Conservation (phyloP, 2,329 filamentous ascomycete genomes). For the Claviceps quebecensis region DNA sequence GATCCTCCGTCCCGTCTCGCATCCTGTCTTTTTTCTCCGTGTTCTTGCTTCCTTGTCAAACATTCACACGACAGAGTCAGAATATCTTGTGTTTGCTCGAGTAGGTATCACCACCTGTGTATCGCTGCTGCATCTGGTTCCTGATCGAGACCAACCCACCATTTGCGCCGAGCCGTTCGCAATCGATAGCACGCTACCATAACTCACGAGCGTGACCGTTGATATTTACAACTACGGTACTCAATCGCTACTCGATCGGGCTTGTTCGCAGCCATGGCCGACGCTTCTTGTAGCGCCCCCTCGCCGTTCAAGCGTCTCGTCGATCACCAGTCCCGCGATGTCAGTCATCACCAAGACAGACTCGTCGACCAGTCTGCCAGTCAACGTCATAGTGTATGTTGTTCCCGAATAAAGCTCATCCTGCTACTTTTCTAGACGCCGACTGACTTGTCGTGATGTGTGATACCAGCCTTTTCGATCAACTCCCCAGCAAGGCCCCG, state of each 20-base stretch:
- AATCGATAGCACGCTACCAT: background rate
- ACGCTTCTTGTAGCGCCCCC: conserved; percentile 27
- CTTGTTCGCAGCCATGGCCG: conserved; percentile 19
- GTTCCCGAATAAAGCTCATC: background rate
- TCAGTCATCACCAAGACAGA: conserved; percentile 27
- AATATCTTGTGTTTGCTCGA: background rate
- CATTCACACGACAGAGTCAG: background rate
- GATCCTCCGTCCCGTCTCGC: background rate
- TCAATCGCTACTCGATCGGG: background rate
- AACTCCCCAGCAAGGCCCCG: conserved; percentile 14
- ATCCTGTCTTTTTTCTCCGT: background rate
- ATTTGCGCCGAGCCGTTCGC: conserved; percentile 2
- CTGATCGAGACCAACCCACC: background rate
- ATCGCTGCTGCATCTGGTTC: background rate
- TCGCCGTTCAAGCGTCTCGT: conserved; percentile 29
- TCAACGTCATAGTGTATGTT: conserved; percentile 18
- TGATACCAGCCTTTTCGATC: conserved; percentile 21
- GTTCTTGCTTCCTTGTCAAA: background rate
- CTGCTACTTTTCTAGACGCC: no score
- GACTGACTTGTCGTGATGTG: background rate
- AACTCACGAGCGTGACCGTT: background rate
- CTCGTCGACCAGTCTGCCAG: conserved; percentile 17
- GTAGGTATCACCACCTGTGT: background rate
- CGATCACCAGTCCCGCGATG: conserved; percentile 27
- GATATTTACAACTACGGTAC: no score